Evolutionary conservation across 495 filamentous ascomycete species (phyloP).

Genomic region (Parathielavia hyrcaniae): DNA sequence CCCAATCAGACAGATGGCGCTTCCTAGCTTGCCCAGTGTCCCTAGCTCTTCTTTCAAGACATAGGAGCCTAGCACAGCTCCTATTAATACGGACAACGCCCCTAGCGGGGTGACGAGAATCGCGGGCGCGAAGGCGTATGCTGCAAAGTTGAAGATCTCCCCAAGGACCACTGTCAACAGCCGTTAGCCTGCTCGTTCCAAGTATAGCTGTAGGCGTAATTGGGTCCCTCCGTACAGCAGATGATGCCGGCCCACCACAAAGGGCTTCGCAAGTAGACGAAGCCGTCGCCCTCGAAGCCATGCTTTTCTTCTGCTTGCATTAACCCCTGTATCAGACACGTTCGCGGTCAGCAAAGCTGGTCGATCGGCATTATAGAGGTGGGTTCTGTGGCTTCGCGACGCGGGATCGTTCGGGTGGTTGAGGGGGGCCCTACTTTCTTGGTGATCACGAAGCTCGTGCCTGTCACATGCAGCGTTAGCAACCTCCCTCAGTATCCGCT

Average conservation of each 20-base stretch:
- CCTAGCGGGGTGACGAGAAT: conserved; percentile 94
- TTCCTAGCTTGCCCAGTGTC: conserved; percentile 83
- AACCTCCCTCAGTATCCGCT: neutral
- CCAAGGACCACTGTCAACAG: conserved; percentile 61
- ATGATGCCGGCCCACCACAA: conserved; percentile 93
- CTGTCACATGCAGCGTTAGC: conserved; percentile 42
- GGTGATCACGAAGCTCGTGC: conserved; percentile 88
- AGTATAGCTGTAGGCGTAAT: neutral
- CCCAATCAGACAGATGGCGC: conserved; percentile 91
- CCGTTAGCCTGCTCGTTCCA: conserved; percentile 18
- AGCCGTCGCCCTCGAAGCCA: conserved; percentile 96
- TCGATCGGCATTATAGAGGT: neutral
- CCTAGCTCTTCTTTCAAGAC: conserved; percentile 87
- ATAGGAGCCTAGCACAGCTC: conserved; percentile 88
- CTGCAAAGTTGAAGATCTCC: conserved; percentile 92
- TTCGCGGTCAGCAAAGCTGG: conserved; percentile 21
- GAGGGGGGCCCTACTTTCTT: conserved; percentile 62
- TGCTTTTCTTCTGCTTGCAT: conserved; percentile 82
- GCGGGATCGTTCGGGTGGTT: neutral
- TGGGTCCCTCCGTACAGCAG: conserved; percentile 56
- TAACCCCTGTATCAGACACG: conserved; percentile 57
- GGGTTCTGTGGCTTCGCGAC: neutral
- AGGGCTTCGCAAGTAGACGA: conserved; percentile 83
- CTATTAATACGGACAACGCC: conserved; percentile 88
- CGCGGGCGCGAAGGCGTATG: conserved; percentile 95